phyloP scores from a whole-genome alignment of 1,139 yeast genomes.

The Geotrichum histeridarum region DNA sequence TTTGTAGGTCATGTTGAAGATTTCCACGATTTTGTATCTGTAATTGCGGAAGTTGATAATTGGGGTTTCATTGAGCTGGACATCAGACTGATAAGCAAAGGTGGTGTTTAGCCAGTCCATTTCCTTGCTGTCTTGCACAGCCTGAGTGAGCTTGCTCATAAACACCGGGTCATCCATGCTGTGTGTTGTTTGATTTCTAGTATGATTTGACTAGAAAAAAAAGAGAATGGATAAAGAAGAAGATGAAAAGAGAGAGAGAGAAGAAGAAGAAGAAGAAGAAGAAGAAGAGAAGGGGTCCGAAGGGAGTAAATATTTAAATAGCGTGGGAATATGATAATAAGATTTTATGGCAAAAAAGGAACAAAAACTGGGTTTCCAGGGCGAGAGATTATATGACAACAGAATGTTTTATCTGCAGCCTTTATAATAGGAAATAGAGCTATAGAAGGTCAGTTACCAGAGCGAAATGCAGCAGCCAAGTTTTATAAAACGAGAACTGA shows the following conservation, averaged over 20 bases:
- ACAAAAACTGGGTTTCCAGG: no score
- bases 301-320: no score
- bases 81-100: slow-evolving; percentile 11
- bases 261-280: not conserved
- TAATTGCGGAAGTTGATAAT: slow-evolving; percentile 20
- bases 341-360: no score
- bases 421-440: no score
- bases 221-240: not conserved
- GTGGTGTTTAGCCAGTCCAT: slow-evolving; percentile 18
- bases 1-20: slow-evolving; percentile 19
- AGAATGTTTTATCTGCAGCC: no score
- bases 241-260: not conserved
- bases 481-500: no score
- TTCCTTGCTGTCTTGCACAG: slow-evolving; percentile 15
- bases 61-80: slow-evolving; percentile 18
- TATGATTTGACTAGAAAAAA: no score
- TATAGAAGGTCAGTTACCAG: no score
- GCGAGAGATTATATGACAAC: no score
- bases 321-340: no score
- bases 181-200: not conserved
- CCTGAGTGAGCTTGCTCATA: slow-evolving; percentile 12
- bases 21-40: slow-evolving; percentile 21
- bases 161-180: slow-evolving; percentile 17
- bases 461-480: no score
- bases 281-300: no score